Base-by-base conservation (phyloP, 805 yeast genomes). In the Sungouiella thailandica region DNA sequence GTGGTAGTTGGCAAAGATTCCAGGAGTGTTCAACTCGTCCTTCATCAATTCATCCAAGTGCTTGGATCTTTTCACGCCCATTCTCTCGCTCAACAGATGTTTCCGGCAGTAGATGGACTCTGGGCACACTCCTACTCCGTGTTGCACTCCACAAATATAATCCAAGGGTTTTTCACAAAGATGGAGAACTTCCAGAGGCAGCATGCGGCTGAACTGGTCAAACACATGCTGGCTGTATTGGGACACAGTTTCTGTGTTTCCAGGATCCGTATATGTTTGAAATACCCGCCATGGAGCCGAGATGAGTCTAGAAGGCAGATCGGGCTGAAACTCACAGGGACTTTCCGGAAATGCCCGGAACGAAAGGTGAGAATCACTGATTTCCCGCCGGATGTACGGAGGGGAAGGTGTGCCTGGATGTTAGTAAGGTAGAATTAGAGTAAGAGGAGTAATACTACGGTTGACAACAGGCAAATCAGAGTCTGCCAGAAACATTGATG, bases 91-190 rank as follows among this genome's bases (percentile, higher is more conserved):
- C 4, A 41, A 33, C 39, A 37, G 40, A 25, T 46, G 50, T 3
- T n/a, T 15, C 16, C 23, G 29, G 25, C 50, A 44, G 23, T 41
- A 41, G 11, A 46, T 23, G 28, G 32, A 27, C 25, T 37, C 32
- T 25, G 29, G 25, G 32, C 50, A 46, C 9, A 19, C 22, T 6
- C 27, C 23, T 5, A 15, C 25, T 4, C 47, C 44, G n/a, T 29
- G 19, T 5, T 24, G 12, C 7, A 44, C 48, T 2, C 50, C 50
- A 20, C 50, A 46, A 17, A 46, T 33, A 29, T 44, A 46, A 32
- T 46, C 49, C 5, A 35, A 17, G 13, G 39, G 40, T 9, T 19
- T 19, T 9, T 19, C 22, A 9, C 9, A 9, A 7, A 19, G 7
- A 9, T 19, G 8, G 9, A 19, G 22, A 7, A 19, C 22, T 9